Base-by-base conservation (phyloP, 1,284 basidiomycete species). In the Mycosarcoma mackinlayi region DNA sequence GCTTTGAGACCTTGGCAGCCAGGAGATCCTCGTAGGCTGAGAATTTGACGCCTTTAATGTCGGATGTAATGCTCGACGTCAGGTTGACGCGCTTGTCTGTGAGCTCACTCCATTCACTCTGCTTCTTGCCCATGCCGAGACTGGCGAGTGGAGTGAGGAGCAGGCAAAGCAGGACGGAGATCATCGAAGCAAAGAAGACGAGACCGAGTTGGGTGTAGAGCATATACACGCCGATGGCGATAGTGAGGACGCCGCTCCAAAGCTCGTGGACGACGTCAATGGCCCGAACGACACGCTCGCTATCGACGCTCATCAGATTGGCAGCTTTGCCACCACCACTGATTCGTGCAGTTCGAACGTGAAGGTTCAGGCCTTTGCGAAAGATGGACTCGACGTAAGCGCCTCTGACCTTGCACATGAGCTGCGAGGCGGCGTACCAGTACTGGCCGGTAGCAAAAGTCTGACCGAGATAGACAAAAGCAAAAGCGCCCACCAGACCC, bases 251-350 rank as follows among this genome's bases (percentile, higher is more conserved):
- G 7, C 65, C 67, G 14, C 68, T 70, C 69, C 79, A 80, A 14
- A 80, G 63, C 1, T 61, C 55, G 31, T 77, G 75, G 14, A 77
- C 13, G 27, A 66, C 44, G 38, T 66, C 47, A 35, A 73, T 50
- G 11, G 46, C 44, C 45, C 54, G 52, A 47, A 79, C 66, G 46
- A 80, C 64, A 14, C 78, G 62, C 47, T 80, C 78, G 42, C 71
- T 63, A 44, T 80, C 78, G n/a, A 77, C 76, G 19, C 75, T 77
- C 74, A 79, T 78, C 24, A 79, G 55, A 38, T 76, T 78, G 37
- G 74, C 74, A 3, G 73, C 73, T 37, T 65, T 62, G 3, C 74
- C 76, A 13, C 75, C 68, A 4, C 78, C 78, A 23, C 63, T 57
- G 11, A 56, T 68, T 14, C 68, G 76, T 11, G 78, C 73, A 1